Evolutionary conservation across 345 rosid species (phyloP).

Genomic region (Pseudoturritis turrita): DNA sequence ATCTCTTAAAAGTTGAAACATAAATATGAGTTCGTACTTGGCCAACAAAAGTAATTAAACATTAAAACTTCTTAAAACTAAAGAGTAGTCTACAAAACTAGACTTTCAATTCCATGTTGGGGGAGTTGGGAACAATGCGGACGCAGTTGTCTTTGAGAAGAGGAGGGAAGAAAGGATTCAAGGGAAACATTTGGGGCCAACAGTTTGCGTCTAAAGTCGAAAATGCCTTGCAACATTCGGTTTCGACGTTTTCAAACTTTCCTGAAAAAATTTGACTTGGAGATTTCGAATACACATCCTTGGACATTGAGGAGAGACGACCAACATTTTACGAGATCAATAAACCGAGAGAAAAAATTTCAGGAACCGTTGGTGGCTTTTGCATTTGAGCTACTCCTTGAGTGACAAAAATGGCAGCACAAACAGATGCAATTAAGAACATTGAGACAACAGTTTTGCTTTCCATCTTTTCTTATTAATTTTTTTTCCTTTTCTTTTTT

Average conservation of each 20-base stretch:
- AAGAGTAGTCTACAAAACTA: background rate
- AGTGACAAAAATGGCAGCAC: background rate
- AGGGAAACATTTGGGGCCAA: constrained; percentile 15
- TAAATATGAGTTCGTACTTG: too few species aligned
- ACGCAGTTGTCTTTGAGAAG: background rate
- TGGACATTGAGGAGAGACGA: background rate
- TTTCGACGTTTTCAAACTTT: background rate
- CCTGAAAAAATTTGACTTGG: background rate
- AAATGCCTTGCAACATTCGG: constrained; percentile 1
- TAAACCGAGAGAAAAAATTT: background rate
- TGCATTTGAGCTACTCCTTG: background rate
- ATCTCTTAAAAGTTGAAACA: too few species aligned
- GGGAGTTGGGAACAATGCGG: background rate
- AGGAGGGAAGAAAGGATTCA: background rate
- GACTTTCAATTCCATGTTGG: background rate
- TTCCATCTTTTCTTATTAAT: background rate
- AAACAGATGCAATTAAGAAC: background rate
- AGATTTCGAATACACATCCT: constrained; percentile 10
- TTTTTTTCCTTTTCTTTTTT: background rate
- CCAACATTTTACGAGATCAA: constrained; percentile 4
- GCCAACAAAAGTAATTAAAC: too few species aligned
- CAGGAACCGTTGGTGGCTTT: background rate
- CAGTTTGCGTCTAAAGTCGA: background rate
- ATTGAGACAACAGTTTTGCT: background rate
- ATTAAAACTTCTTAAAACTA: too few species aligned